Base-by-base conservation (phyloP, 495 filamentous ascomycete species). In the Poronia punctata region DNA sequence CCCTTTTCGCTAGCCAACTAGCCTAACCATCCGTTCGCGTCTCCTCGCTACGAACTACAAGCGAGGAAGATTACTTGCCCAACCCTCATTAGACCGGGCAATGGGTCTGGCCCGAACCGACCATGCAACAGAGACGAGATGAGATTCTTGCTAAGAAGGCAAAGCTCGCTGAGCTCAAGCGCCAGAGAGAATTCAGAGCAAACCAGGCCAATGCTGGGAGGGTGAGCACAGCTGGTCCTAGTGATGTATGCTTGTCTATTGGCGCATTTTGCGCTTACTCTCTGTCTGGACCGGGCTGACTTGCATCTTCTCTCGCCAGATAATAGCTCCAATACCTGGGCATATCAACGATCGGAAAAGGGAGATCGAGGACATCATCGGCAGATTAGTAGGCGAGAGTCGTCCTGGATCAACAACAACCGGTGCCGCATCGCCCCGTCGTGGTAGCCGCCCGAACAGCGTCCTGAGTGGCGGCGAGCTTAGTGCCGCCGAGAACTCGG, bases 121-220 rank as follows among this genome's bases (percentile, higher is more conserved):
- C 56, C 29, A 84, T 88, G 74, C 83, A 89, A 67, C 80, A 86
- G 70, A 82, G 88, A 47, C 82, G 83, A 66, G 88, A 92, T 67
- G 92, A 97, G 68, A 93, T 99, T 53, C 67, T 87, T 31, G 87
- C 84, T 46, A 99, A 97, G 66, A 83, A 81, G 67, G 89, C 88
- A 21, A 94, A 84, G 70, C 86, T 99, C 50, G 89, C 83, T 19
- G 93, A 97, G 72, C 75, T 99, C 49, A 95, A 95, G 64, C 78
- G 86, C 41, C 88, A 95, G 57, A 78, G 89, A 48, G 86, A 90
- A 61, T 68, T 88, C 31, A 74, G 88, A 34, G 76, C 80, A 46
- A 82, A 71, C 60, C 86, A 92, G 60, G 76, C 81, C 49, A 74
- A 70, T 27, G 72, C 67, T 43, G 74, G 58, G 35, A 73, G 84